Percentiles rank a stretch among this genome's conserved stretches.
Conservation (phyloP, 164 flowering plant species). For the Saururus chinensis region DNA sequence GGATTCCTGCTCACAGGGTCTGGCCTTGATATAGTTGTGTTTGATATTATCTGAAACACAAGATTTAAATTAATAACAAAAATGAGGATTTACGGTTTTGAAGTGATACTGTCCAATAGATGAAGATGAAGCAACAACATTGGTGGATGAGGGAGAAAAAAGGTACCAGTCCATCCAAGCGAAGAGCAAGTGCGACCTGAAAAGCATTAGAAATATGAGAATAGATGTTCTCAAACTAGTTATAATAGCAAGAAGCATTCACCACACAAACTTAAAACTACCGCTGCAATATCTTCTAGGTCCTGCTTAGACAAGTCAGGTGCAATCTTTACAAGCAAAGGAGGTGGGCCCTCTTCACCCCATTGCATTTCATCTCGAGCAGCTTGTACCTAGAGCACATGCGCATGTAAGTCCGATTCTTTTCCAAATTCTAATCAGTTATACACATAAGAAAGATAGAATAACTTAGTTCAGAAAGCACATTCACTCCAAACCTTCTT, state of each 20-base stretch:
- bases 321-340: slow-evolving; percentile 93
- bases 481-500: slow-evolving; percentile 50
- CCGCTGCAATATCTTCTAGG: slow-evolving; percentile 98
- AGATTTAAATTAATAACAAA: background rate
- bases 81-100: background rate
- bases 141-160: background rate
- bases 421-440: background rate
- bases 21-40: slow-evolving; percentile 93
- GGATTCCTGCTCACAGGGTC: slow-evolving; percentile 50
- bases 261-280: slow-evolving; percentile 16
- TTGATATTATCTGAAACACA: slow-evolving; percentile 69
- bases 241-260: background rate
- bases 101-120: background rate
- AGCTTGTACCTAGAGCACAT: slow-evolving; percentile 62
- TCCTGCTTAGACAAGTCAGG: slow-evolving; percentile 91
- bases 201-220: slow-evolving; percentile 1
- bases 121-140: background rate
- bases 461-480: background rate
- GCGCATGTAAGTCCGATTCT: background rate
- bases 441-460: background rate
- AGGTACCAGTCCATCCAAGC: slow-evolving; percentile 91
- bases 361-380: slow-evolving; percentile 99
- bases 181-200: slow-evolving; percentile 92
- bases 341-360: slow-evolving; percentile 99
- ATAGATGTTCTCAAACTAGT: slow-evolving; percentile 7